Conservation (phyloP, 345 rosid genomes). For the Garcia nutans region DNA sequence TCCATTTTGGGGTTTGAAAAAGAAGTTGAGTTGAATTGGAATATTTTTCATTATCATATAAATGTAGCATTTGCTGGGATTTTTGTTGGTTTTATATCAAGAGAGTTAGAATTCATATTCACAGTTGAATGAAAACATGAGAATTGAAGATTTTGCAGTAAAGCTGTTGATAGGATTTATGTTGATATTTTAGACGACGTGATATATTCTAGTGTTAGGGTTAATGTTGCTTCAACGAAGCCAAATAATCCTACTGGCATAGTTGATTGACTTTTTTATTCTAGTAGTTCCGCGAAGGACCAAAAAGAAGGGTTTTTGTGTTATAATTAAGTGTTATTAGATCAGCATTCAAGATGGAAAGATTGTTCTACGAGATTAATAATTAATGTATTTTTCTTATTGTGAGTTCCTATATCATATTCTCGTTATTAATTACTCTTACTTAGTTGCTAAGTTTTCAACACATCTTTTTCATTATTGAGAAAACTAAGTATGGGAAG, state of each 20-base stretch:
- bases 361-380: background rate
- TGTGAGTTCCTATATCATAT: background rate
- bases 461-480: background rate
- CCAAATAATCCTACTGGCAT: background rate
- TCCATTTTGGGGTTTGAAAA: background rate
- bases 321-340: background rate
- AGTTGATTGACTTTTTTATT: background rate
- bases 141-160: background rate
- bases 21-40: background rate
- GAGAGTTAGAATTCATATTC: background rate
- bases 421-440: background rate
- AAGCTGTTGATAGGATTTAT: background rate
- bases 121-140: background rate
- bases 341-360: background rate
- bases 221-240: background rate
- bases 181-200: background rate
- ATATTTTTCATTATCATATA: background rate
- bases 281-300: background rate
- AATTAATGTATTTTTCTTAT: background rate
- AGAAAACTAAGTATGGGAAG: background rate
- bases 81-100: background rate
- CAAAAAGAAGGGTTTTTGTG: background rate
- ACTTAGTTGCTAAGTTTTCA: background rate
- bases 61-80: background rate
- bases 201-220: background rate